A percentile compares a stretch with the other conserved stretches of the same genome.
phyloP scores from a whole-genome alignment of 805 yeast species.

The Candida nonsorbophila region DNA sequence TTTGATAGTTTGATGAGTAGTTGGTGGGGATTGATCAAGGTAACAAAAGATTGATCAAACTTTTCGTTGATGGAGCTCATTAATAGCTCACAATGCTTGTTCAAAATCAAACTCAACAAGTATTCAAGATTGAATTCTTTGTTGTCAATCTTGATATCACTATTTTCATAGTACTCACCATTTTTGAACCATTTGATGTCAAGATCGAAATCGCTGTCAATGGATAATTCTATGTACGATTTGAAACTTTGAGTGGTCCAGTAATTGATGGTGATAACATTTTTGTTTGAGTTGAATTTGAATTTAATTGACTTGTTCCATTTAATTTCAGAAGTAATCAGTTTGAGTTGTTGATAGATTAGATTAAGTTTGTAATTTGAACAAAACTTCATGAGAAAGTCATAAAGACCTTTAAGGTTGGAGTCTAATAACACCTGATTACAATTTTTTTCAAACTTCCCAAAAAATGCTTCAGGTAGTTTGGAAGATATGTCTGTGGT shows the following conservation, averaged over 20 bases:
- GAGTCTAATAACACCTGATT: slow-evolving; percentile 45
- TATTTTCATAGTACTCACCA: slow-evolving; percentile 30
- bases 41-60: slow-evolving; percentile 8
- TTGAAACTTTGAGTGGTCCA: slow-evolving; percentile 50
- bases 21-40: slow-evolving; percentile 25
- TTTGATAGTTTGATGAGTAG: slow-evolving; percentile 27
- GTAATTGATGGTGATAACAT: slow-evolving; percentile 53
- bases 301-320: slow-evolving; percentile 63
- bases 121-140: slow-evolving; percentile 31
- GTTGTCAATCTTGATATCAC: slow-evolving; percentile 5
- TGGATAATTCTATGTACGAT: slow-evolving; percentile 58
- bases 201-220: slow-evolving; percentile 42
- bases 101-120: slow-evolving; percentile 28
- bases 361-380: slow-evolving; percentile 60
- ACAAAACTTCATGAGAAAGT: slow-evolving; percentile 52
- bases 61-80: slow-evolving; percentile 18
- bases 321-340: slow-evolving; percentile 36
- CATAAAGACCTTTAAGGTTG: slow-evolving; percentile 51
- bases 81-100: slow-evolving; percentile 32
- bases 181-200: slow-evolving; percentile 62
- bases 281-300: slow-evolving; percentile 45
- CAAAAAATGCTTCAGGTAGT: slow-evolving; percentile 25
- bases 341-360: slow-evolving; percentile 49
- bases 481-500: slow-evolving; percentile 22
- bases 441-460: slow-evolving; percentile 48